Conservation (phyloP, 2,329 filamentous ascomycete genomes). For the Bipolaris gigantea region DNA sequence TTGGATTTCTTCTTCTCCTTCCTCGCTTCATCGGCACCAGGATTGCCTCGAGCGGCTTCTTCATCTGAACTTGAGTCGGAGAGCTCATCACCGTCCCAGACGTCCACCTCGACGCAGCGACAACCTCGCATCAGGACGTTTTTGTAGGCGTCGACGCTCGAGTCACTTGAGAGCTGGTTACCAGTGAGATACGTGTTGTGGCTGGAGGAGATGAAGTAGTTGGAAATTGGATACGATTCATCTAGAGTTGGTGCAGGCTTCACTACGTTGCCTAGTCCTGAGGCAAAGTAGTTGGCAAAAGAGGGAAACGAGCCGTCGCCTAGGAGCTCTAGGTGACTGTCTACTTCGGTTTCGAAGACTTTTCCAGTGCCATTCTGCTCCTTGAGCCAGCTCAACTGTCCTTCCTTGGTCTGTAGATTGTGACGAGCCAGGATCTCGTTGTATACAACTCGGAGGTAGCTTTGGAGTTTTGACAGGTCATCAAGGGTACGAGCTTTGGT, state of each 20-base stretch:
- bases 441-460: conserved; percentile 34
- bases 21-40: conserved; percentile 22
- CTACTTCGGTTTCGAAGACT: background rate
- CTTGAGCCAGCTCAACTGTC: conserved; percentile 36
- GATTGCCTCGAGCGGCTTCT: conserved; percentile 28
- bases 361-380: conserved; percentile 31
- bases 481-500: conserved; percentile 35
- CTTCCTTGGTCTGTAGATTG: conserved; percentile 37
- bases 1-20: conserved; percentile 36
- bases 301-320: conserved; percentile 36
- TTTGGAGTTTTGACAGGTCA: conserved; percentile 32
- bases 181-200: conserved; percentile 93
- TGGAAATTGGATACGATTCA: conserved; percentile 69
- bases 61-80: conserved; percentile 46
- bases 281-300: conserved; percentile 51
- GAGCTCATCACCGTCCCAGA: conserved; percentile 74
- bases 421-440: conserved; percentile 36
- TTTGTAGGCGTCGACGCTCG: conserved; percentile 76
- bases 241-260: conserved; percentile 55
- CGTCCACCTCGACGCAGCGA: conserved; percentile 91
- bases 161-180: conserved; percentile 78
- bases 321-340: conserved; percentile 28
- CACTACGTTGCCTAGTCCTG: conserved; percentile 49
- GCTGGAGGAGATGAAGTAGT: conserved; percentile 93
- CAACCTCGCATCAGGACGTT: conserved; percentile 76